These are phyloP conservation scores for Candida labiduridarum DNA, from an alignment of 1,139 yeast species.

Conservation along the genomic window DNA sequence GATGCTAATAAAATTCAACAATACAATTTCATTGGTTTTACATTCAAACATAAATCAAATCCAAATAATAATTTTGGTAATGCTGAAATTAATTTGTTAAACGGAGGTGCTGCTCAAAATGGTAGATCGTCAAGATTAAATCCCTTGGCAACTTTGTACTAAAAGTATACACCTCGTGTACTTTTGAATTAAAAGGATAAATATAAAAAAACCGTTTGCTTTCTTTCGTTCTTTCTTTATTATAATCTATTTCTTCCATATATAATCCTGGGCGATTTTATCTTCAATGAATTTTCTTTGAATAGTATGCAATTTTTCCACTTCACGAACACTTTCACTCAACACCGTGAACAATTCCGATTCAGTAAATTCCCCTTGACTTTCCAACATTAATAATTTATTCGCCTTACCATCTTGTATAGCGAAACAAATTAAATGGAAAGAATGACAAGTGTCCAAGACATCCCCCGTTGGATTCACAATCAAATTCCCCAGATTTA, in stretches of 20 bases:
- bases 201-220: too few relatives aligned
- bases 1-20: slow-evolving; percentile 36
- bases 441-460: slow-evolving; percentile 51
- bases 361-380: slow-evolving; percentile 69
- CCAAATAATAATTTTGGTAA: slow-evolving; percentile 52
- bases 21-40: slow-evolving; percentile 86
- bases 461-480: slow-evolving; percentile 47
- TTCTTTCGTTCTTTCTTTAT: neutral
- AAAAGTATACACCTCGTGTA: slow-evolving; percentile 10
- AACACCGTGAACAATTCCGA: slow-evolving; percentile 52
- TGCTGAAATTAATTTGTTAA: slow-evolving; percentile 45
- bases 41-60: slow-evolving; percentile 85
- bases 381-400: slow-evolving; percentile 66
- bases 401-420: slow-evolving; percentile 48
- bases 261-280: slow-evolving; percentile 55
- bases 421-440: slow-evolving; percentile 68
- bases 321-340: slow-evolving; percentile 48
- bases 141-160: slow-evolving; percentile 52
- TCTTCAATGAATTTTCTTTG: slow-evolving; percentile 50
- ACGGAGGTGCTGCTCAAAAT: slow-evolving; percentile 18
- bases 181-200: neutral
- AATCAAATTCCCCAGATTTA: slow-evolving; percentile 31
- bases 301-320: slow-evolving; percentile 48
- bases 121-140: slow-evolving; percentile 33
- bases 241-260: slow-evolving; percentile 46